Conservation (phyloP, 768 basidiomycete genomes). For the Lentinula guzmanii region DNA sequence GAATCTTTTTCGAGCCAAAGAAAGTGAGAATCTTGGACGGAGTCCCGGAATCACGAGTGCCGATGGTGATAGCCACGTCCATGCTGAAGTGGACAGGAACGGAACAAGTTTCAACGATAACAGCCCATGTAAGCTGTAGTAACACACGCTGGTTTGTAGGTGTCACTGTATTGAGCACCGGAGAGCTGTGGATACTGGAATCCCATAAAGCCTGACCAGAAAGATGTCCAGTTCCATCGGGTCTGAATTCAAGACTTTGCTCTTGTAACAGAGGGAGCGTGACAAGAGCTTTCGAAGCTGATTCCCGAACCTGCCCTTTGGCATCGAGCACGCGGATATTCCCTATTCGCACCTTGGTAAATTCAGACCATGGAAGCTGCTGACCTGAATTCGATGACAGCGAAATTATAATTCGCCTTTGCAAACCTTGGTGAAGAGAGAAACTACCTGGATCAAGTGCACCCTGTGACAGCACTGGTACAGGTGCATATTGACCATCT, state of each 20-base stretch:
- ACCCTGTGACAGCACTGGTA: constrained; percentile 74
- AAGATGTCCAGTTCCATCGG: constrained; percentile 77
- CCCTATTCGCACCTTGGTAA: constrained; percentile 72
- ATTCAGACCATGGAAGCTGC: constrained; percentile 81
- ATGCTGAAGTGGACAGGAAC: constrained; percentile 86
- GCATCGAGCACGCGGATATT: constrained; percentile 81
- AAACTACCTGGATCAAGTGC: constrained; percentile 80
- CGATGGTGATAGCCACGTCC: constrained; percentile 82
- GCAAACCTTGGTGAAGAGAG: constrained; percentile 88
- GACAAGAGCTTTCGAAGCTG: constrained; percentile 62
- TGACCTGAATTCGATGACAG: constrained; percentile 85
- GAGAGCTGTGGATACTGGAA: constrained; percentile 83
- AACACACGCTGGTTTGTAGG: constrained; percentile 71
- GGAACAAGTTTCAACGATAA: constrained; percentile 77
- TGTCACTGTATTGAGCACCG: constrained; percentile 82
- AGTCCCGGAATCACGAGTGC: constrained; percentile 77
- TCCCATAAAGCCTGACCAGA: constrained; percentile 83
- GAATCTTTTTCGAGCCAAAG: constrained; percentile 70
- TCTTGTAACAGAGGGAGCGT: constrained; percentile 72
- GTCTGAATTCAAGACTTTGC: constrained; percentile 66
- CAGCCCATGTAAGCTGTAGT: constrained; percentile 68
- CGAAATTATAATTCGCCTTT: constrained; percentile 71
- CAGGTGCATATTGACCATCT: constrained; percentile 78
- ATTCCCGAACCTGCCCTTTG: constrained; percentile 77
- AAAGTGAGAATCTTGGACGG: constrained; percentile 74